Evolutionary conservation across 2,329 filamentous ascomycete genomes (phyloP).

Genomic region (Gyromitra esculenta): DNA sequence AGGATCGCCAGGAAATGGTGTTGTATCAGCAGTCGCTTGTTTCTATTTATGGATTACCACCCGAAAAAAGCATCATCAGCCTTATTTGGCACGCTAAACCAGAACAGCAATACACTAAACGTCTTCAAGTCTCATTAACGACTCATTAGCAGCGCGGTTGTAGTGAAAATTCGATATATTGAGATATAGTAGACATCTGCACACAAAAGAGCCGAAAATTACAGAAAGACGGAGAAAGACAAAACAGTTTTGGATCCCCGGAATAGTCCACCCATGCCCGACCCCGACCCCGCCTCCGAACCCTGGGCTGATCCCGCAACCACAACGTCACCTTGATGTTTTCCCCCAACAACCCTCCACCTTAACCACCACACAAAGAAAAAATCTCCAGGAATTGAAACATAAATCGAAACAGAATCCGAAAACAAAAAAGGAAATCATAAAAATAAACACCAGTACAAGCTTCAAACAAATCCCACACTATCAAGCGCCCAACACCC

Average conservation of each 20-base stretch:
- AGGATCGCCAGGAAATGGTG: constrained; percentile 49
- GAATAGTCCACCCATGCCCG: constrained; percentile 46
- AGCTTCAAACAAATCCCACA: constrained; percentile 53
- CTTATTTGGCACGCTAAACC: constrained; percentile 45
- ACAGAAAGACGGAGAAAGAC: constrained; percentile 44
- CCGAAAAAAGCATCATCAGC: constrained; percentile 42
- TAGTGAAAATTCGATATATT: constrained; percentile 49
- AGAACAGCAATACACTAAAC: constrained; percentile 49
- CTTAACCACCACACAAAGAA: constrained; percentile 46
- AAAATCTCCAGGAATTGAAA: constrained; percentile 35
- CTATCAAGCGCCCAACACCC: constrained; percentile 48
- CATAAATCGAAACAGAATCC: constrained; percentile 46
- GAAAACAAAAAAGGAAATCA: constrained; percentile 51
- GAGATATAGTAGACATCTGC: constrained; percentile 48
- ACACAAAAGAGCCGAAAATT: constrained; percentile 50
- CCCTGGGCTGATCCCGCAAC: constrained; percentile 49
- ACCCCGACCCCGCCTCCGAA: constrained; percentile 34
- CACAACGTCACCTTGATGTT: constrained; percentile 44
- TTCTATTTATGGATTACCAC: constrained; percentile 49
- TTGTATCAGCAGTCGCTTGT: constrained; percentile 52
- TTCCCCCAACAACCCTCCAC: constrained; percentile 42
- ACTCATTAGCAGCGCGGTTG: constrained; percentile 52
- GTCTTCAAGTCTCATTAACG: constrained; percentile 48
- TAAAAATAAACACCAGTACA: constrained; percentile 53
- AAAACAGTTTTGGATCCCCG: constrained; percentile 52